These are phyloP conservation scores for Ganoderma leucocontextum DNA, from an alignment of 1,284 basidiomycete genomes.

Conservation along the genomic window DNA sequence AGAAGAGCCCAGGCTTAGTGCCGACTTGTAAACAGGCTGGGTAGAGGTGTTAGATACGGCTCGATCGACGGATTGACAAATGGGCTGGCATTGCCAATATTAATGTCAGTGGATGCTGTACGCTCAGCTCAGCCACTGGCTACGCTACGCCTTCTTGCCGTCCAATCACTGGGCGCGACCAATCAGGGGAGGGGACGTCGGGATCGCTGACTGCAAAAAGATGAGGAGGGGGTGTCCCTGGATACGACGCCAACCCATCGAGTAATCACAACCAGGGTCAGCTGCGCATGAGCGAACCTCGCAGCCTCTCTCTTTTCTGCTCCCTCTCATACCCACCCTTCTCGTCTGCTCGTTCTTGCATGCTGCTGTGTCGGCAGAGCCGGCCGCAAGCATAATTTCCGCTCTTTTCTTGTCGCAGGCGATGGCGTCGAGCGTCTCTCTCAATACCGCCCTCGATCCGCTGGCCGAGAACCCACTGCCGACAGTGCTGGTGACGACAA, in stretches of 20 bases:
- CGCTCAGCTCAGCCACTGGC: neutral
- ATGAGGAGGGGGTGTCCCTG: constrained; percentile 9
- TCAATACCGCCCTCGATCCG: constrained; percentile 27
- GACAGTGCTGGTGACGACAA: constrained; percentile 34
- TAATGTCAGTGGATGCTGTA: neutral
- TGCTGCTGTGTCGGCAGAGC: constrained; percentile 42
- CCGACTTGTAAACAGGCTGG: constrained; percentile 18
- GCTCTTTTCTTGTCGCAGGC: constrained; percentile 27
- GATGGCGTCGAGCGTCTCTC: constrained; percentile 34
- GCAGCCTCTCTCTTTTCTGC: constrained; percentile 12
- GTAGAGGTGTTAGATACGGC: neutral
- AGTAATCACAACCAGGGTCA: constrained; percentile 9
- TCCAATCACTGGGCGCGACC: constrained; percentile 11
- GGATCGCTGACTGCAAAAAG: constrained; percentile 4
- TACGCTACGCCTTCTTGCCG: constrained; percentile 16
- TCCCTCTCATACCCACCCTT: constrained; percentile 15
- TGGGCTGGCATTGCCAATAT: neutral
- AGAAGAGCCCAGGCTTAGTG: constrained; percentile 50
- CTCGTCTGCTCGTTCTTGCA: constrained; percentile 26
- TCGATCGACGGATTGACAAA: neutral
- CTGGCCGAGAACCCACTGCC: constrained; percentile 35
- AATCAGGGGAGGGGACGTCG: constrained; percentile 12
- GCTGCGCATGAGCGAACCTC: neutral
- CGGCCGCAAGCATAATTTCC: constrained; percentile 45
- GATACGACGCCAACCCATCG: constrained; percentile 10